Evolutionary conservation across 306 rosid genomes (phyloP), one percentile per base, ranked within the genome.

Genomic region (Castanea mollissima): DNA sequence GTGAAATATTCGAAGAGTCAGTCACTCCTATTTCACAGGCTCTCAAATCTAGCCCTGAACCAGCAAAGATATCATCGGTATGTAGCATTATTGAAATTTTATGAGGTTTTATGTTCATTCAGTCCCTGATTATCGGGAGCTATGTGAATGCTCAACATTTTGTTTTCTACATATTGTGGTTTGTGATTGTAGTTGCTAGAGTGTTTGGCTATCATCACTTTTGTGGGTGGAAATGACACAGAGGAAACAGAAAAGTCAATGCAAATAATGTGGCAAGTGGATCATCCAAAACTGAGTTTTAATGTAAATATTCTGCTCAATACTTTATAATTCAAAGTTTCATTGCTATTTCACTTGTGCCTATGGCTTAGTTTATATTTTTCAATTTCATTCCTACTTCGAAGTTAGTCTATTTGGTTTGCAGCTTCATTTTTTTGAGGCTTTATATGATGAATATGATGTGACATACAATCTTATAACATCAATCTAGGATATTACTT

Each of bases 201-300:
- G 75, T 91, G 98, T 78, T 89, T 92, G 92, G 99, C 98, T 29
- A 78, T 95, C 75, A 75, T 87, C 83, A 93, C 94, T 68, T 92
- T 95, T 75, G 89, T 93, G 77, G 98, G 99, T 59, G 98, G 96
- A 41, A 88, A 46, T 73, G 96, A 90, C 82, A 83, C 87, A 74
- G 98, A 95, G 82, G 94, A 91, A 84, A 93, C 95, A 60, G 96
- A 95, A 72, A 81, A 71, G 38, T 95, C 98, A 44, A 90, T 90
- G 97, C 97, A 92, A 76, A 81, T 85, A 58, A 90, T 93, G 98
- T 93, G 99, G 99, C 98, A 92, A 83, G 89, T 92, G 56, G 92
- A 91, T 84, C 92, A 90, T 85, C 98, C 98, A 55, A 95, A 93
- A 73, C 82, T 85, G 78, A 89, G 88, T 62, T 83, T 94, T 71